Percentiles rank a stretch among this genome's conserved stretches.
Evolutionary conservation across 2,329 filamentous ascomycete species (phyloP).

Genomic region (Cytospora schulzeri): DNA sequence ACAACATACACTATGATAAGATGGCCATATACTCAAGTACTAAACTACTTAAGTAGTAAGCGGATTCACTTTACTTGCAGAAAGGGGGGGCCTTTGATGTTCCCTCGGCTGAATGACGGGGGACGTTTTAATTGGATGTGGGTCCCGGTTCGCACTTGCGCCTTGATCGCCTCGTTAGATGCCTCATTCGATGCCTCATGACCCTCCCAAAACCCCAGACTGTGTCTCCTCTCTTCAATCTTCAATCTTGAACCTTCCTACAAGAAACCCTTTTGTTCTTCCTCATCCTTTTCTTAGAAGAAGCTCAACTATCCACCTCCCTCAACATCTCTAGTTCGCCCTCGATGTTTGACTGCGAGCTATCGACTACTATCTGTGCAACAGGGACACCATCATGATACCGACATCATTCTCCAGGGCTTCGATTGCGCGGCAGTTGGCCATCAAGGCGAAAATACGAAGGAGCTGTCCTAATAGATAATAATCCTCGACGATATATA

Average conservation of each 20-base stretch:
- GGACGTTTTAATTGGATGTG: slow-evolving; percentile 27
- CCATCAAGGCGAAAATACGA: slow-evolving; percentile 22
- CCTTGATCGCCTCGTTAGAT: slow-evolving; percentile 7
- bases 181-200: slow-evolving; percentile 2
- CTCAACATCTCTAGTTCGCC: slow-evolving; percentile 17
- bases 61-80: too few relatives aligned
- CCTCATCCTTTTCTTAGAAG: neutral
- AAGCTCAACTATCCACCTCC: neutral
- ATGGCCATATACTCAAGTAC: too few relatives aligned
- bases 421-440: slow-evolving; percentile 27
- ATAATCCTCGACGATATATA: neutral
- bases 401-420: slow-evolving; percentile 22
- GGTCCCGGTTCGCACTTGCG: slow-evolving; percentile 16
- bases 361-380: slow-evolving; percentile 4
- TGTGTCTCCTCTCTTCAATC: neutral
- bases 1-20: too few relatives aligned
- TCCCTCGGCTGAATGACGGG: slow-evolving; percentile 15
- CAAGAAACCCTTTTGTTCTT: neutral
- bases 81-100: slow-evolving; percentile 4
- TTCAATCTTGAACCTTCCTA: neutral
- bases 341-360: slow-evolving; percentile 22
- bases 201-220: too few relatives aligned
- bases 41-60: too few relatives aligned
- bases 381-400: slow-evolving; percentile 28
- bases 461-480: slow-evolving; percentile 23